Evolutionary conservation across 495 filamentous ascomycete species (phyloP).

Genomic region (Lasiosphaeria miniovina): DNA sequence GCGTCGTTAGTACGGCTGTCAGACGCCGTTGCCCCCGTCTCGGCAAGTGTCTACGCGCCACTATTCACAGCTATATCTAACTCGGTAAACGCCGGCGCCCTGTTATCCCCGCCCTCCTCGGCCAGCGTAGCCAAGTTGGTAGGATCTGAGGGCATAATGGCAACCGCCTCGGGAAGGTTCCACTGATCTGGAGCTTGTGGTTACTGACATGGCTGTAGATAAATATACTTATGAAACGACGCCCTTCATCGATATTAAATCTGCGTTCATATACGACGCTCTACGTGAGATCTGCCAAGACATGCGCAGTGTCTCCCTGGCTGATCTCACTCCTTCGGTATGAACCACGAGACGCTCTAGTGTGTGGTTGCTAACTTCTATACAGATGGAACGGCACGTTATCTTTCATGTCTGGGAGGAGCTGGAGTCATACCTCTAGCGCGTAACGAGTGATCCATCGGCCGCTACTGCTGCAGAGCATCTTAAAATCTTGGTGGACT

Average conservation of each 20-base stretch:
- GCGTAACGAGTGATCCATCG: neutral
- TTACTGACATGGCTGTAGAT: conserved; percentile 1
- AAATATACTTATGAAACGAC: neutral
- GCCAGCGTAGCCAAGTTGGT: neutral
- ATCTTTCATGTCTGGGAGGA: conserved; percentile 1
- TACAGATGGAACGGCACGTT: neutral
- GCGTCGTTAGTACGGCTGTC: too few relatives aligned
- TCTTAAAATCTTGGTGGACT: conserved; percentile 2
- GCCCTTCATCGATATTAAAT: conserved; percentile 3
- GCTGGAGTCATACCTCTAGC: neutral
- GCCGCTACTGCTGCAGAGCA: conserved; percentile 2
- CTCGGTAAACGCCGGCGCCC: too few relatives aligned
- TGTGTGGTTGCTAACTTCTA: neutral
- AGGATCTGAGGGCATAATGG: neutral
- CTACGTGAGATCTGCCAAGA: conserved; percentile 5
- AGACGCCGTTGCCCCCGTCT: too few relatives aligned
- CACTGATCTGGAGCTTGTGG: neutral
- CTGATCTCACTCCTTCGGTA: conserved; percentile 3
- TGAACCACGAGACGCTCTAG: neutral
- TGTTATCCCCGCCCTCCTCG: too few relatives aligned
- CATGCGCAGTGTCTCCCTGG: conserved; percentile 5
- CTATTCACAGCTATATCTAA: too few relatives aligned
- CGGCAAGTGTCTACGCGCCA: too few relatives aligned
- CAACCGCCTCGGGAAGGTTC: neutral
- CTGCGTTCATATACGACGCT: conserved; percentile 1